Base-by-base conservation (phyloP, 331 rosid species). In the Rosa hybrid region DNA sequence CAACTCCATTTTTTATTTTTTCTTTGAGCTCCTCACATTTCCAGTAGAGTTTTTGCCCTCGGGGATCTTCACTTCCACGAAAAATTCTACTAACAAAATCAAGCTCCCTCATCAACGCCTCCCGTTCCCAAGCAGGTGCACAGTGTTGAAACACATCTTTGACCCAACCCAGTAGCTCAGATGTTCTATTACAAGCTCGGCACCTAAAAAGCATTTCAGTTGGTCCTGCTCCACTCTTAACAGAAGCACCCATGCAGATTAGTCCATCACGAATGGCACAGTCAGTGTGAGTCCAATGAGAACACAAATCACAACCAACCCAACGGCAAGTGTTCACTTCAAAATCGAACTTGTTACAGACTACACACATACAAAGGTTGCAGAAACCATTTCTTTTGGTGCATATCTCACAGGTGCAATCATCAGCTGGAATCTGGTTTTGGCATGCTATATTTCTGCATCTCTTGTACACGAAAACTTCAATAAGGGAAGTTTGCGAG, bases 301-400 rank as follows among this genome's bases (percentile, higher is more conserved):
- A 93, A 73, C 99, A 96, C 78, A 96, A 79, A 82, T 96, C 99
- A 84, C 99, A 96, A 65, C 99, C 99, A 83, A 96, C 86, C 99
- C 99, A 96, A n/a, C 99, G 96, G 77, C 99, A 96, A 42, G 99
- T 93, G 77, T 96, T 96, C 23, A 96, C 98, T 91, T 96, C 98
- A 83, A 96, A 96, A 84, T 96, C 99, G 78, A 96, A 96, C 92
- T 96, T 96, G 89, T 92, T 96, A 81, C 99, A 96, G 81, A 93
- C 83, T 50, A 90, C 98, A 84, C 99, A 96, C 98, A 96, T 96
- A 89, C 99, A 96, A 77, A 91, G 97, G 85, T 96, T 96, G 87
- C 99, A 96, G 92, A 96, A 96, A 76, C 99, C 99, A 82, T 90
- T 93, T 81, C 90, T 92, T 82, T 86, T 84, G 75, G 90, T 81